Evolutionary conservation across 1,284 basidiomycete genomes (phyloP), one percentile per base, ranked within the genome.

Genomic region (Ustilago shanxiensis): DNA sequence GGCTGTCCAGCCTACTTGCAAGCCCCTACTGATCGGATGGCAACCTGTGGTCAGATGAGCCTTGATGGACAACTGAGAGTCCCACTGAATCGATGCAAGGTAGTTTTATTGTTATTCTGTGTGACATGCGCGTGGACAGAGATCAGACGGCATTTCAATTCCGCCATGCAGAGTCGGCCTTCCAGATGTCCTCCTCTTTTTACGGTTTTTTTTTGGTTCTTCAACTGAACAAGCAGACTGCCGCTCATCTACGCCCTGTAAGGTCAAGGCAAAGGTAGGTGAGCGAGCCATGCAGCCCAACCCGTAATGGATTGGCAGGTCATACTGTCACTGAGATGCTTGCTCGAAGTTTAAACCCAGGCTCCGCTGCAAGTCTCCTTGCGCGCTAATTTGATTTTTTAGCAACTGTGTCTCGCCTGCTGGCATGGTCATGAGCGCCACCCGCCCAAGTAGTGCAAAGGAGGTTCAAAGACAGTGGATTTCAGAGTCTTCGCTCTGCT

Each of bases 351-450:
- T n/a, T 13, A 45, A 16, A 22, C n/a, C n/a, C 44, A 45, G 22
- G 44, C 44, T 45, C 22, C 44, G 44, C n/a, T 49, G 22, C 24
- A 49, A 26, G 10, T 24, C 13, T 16, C 4, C 28, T 52, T 52
- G 31, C 14, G 49, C 28, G 49, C 3, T 26, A 13, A 26, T 8
- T 5, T 29, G 35, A 14, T 14, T 44, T 44, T 44, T 44, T 44
- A 5, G n/a, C 10, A 44, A 9, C 20, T n/a, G 20, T 52, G 50
- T 52, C 31, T 52, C 50, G 16, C 29, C 31, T 52, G 14, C 18
- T 33, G 50, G 26, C 50, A 29, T 52, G n/a, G 50, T 2, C 50
- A 20, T 44, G 52, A 29, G 13, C 33, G 47, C 47, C 47, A 49
- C 47, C 47, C 45, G 10, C 11, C 31, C 5, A 16, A 6, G n/a